phyloP scores from a whole-genome alignment of 768 basidiomycete species.

The Myochromella boudieri region DNA sequence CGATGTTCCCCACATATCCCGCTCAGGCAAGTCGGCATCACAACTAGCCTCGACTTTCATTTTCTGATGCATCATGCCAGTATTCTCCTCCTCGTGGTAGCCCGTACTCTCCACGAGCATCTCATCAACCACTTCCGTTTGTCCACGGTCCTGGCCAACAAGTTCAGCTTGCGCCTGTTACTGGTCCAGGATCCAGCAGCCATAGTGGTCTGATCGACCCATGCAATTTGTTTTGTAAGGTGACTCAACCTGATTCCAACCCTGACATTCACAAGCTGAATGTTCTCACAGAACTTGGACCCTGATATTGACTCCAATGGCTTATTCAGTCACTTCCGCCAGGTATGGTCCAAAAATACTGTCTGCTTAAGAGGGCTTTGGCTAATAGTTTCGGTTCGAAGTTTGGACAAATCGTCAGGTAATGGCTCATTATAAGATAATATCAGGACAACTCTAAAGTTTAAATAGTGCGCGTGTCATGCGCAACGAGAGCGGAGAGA shows the following conservation, averaged over 20 bases:
- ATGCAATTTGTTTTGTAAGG: conserved; percentile 89
- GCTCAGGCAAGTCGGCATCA: conserved; percentile 43
- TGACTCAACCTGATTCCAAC: conserved; percentile 24
- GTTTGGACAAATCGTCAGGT: conserved; percentile 92
- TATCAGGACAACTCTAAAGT: too few relatives aligned
- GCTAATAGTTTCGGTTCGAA: conserved; percentile 23
- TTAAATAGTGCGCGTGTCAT: conserved; percentile 79
- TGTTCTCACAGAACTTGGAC: conserved; percentile 68
- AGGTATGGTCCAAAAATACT: conserved; percentile 42
- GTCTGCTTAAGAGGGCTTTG: conserved; percentile 11
- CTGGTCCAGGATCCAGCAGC: conserved; percentile 76
- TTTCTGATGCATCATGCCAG: conserved; percentile 3
- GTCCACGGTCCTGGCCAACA: conserved; percentile 90
- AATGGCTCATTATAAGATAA: conserved; percentile 18
- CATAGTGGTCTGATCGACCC: conserved; percentile 89
- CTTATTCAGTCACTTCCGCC: conserved; percentile 79
- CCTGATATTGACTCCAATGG: conserved; percentile 83
- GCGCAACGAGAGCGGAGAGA: conserved; percentile 80
- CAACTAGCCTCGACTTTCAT: neutral
- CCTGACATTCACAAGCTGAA: neutral
- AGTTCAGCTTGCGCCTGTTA: conserved; percentile 75
- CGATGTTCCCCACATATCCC: conserved; percentile 61
- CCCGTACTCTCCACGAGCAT: conserved; percentile 45
- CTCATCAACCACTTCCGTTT: conserved; percentile 50
- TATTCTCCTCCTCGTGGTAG: conserved; percentile 70